phyloP scores from a whole-genome alignment of 148 eudicot species.

The Arbutus unedo region DNA sequence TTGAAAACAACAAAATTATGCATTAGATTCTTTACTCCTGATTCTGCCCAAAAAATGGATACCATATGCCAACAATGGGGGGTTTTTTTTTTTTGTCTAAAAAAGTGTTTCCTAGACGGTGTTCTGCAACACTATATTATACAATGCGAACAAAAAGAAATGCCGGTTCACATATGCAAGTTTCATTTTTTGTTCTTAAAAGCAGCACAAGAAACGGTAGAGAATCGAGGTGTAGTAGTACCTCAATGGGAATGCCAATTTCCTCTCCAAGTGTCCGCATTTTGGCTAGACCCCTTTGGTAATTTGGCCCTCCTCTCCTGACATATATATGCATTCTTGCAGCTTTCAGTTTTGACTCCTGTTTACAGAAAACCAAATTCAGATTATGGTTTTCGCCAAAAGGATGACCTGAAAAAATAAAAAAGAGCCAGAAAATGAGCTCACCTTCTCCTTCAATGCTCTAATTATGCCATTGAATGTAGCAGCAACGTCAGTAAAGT shows the following conservation, averaged over 20 bases:
- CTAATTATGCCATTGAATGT: slow-evolving; percentile 77
- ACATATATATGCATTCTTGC: slow-evolving; percentile 90
- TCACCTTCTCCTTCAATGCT: slow-evolving; percentile 60
- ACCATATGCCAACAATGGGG: background rate
- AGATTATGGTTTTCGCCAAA: background rate
- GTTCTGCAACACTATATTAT: background rate
- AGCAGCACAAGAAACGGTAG: background rate
- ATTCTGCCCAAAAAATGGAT: background rate
- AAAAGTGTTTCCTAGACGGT: background rate
- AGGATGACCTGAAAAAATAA: background rate
- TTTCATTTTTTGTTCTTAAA: background rate
- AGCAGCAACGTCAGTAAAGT: slow-evolving; percentile 96
- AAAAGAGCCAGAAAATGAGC: background rate
- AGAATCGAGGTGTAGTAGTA: slow-evolving; percentile 18
- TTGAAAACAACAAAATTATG: background rate
- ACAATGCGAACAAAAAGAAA: no score
- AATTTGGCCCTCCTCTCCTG: slow-evolving; percentile 98
- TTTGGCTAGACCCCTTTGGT: slow-evolving; percentile 91
- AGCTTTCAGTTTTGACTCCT: slow-evolving; percentile 86
- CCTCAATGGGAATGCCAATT: slow-evolving; percentile 97
- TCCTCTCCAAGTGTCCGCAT: slow-evolving; percentile 89
- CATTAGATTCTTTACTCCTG: background rate
- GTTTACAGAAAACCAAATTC: background rate
- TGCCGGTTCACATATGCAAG: background rate
- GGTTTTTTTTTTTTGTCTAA: background rate